A percentile compares a stretch with the other conserved stretches of the same genome.
Evolutionary conservation across 441 rosid species (phyloP).

Genomic region (Viola pubescens): DNA sequence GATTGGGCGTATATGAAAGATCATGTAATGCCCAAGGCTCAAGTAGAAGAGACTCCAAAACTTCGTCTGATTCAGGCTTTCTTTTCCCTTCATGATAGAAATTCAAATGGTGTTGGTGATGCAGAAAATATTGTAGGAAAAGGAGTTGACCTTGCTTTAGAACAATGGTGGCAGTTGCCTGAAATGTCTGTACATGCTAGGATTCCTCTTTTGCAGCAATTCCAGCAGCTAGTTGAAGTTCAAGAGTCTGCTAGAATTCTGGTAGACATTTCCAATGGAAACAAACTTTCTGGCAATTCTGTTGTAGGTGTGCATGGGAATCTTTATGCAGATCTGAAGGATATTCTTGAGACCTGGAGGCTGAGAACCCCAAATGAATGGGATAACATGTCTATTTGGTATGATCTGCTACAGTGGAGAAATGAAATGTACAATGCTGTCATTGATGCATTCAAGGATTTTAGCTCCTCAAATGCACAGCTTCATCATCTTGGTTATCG

Average conservation of each 20-base stretch:
- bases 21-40: constrained; percentile 92
- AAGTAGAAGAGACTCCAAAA: constrained; percentile 94
- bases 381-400: constrained; percentile 97
- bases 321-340: constrained; percentile 90
- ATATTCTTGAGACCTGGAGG: constrained; percentile 98
- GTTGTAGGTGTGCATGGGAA: constrained; percentile 60
- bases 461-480: constrained; percentile 56
- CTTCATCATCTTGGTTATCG: constrained; percentile 97
- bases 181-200: constrained; percentile 93
- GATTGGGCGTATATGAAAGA: constrained; percentile 96
- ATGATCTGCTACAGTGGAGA: constrained; percentile 96
- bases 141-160: constrained; percentile 93
- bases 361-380: constrained; percentile 94
- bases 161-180: constrained; percentile 99
- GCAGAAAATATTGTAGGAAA: constrained; percentile 81
- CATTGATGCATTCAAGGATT: constrained; percentile 92
- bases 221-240: constrained; percentile 96
- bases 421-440: constrained; percentile 92
- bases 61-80: constrained; percentile 88
- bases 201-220: constrained; percentile 92
- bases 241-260: constrained; percentile 91
- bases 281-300: constrained; percentile 57
- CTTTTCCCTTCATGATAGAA: constrained; percentile 85
- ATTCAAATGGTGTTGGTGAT: constrained; percentile 68
- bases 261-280: constrained; percentile 83